These are phyloP conservation scores for Conringia planisiliqua DNA, from an alignment of 345 rosid species.

Conservation along the genomic window DNA sequence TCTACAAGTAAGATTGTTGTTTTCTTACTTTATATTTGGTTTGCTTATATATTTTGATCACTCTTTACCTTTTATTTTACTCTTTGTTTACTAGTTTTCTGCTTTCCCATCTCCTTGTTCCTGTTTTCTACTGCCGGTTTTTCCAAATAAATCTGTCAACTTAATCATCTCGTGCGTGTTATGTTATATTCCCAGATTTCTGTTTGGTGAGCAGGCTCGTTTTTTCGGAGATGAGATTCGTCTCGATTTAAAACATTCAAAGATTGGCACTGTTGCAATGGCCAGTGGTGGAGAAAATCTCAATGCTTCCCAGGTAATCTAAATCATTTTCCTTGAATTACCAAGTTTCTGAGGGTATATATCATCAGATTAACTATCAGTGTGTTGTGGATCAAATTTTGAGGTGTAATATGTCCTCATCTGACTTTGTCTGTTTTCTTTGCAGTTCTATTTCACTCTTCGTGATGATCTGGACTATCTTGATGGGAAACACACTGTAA, in stretches of 20 bases:
- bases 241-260: conserved; percentile 79
- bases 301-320: conserved; percentile 88
- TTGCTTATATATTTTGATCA: neutral
- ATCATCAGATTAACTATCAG: neutral
- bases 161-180: neutral
- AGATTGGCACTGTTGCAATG: conserved; percentile 89
- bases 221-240: conserved; percentile 85
- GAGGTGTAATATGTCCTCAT: conserved; percentile 3
- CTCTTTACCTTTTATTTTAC: neutral
- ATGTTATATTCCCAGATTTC: conserved; percentile 48
- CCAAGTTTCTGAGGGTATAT: neutral
- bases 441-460: conserved; percentile 85
- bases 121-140: neutral
- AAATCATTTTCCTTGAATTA: neutral
- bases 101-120: neutral
- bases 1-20: conserved; percentile 61
- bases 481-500: conserved; percentile 95
- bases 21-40: neutral
- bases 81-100: neutral
- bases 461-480: conserved; percentile 91
- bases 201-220: conserved; percentile 89
- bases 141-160: neutral
- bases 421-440: conserved; percentile 4
- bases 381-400: neutral
- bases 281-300: conserved; percentile 95